phyloP scores from a whole-genome alignment of 208 protist species.

The Leishmania gerbilli region DNA sequence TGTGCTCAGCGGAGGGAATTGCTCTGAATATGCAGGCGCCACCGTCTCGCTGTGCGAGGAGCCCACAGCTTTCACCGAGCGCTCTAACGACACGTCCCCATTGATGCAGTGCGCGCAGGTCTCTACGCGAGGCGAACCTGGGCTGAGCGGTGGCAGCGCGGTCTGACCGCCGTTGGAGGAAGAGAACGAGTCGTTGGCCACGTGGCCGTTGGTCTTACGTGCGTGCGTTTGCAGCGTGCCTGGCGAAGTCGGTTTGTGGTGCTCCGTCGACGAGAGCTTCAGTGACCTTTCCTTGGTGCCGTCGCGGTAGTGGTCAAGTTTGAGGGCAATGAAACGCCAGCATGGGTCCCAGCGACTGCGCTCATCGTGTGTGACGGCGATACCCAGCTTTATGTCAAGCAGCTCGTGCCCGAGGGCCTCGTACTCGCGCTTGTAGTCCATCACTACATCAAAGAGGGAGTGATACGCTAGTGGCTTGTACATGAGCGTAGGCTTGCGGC shows the following conservation, averaged over 20 bases:
- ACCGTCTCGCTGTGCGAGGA: neutral
- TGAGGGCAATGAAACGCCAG: conserved; percentile 86
- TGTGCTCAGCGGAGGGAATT: neutral
- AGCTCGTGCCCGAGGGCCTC: conserved; percentile 75
- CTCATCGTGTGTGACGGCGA: conserved; percentile 73
- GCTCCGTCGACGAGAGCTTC: neutral
- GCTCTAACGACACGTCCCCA: neutral
- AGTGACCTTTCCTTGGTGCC: neutral
- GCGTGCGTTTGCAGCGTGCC: neutral
- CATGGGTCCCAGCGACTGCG: conserved; percentile 51
- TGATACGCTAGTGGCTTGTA: conserved; percentile 74
- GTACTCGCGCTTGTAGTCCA: conserved; percentile 88
- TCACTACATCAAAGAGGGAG: conserved; percentile 80
- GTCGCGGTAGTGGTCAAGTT: conserved; percentile 34
- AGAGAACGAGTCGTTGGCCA: neutral
- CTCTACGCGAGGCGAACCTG: neutral
- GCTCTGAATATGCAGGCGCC: neutral
- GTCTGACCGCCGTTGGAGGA: neutral
- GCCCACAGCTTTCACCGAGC: neutral
- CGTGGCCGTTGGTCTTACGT: neutral
- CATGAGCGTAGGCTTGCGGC: conserved; percentile 88
- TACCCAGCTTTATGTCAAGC: conserved; percentile 85
- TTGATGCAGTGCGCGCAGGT: neutral
- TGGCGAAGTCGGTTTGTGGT: neutral
- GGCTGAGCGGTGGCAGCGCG: conserved; percentile 3